Evolutionary conservation across 768 basidiomycete species (phyloP).

Genomic region (Phlebiopsis flavidoalba): DNA sequence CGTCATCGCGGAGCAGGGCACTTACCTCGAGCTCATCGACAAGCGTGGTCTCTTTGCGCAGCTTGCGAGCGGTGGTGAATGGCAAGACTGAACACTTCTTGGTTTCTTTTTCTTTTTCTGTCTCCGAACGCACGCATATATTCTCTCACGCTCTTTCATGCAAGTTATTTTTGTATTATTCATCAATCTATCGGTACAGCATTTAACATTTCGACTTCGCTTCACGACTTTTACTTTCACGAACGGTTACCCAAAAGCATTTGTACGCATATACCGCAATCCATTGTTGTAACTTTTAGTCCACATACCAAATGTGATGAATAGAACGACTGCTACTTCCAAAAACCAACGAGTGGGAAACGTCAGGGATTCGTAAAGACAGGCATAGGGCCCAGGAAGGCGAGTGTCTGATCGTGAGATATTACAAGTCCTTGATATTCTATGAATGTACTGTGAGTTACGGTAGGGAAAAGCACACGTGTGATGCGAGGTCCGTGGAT

Average conservation of each 20-base stretch:
- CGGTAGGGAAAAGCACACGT: conserved; percentile 10
- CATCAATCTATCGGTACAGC: not conserved
- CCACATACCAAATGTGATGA: conserved; percentile 1
- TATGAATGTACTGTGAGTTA: conserved; percentile 7
- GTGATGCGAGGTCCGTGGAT: conserved; percentile 8
- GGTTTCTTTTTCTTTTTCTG: not conserved
- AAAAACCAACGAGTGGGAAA: not conserved
- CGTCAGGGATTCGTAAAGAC: not conserved
- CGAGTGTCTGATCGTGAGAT: not conserved
- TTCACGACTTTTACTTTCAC: not conserved
- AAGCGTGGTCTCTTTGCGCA: conserved; percentile 68
- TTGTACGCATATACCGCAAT: not conserved
- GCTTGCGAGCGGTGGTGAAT: conserved; percentile 77
- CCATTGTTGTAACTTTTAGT: not conserved
- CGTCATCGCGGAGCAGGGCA: conserved; percentile 69
- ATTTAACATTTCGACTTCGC: not conserved
- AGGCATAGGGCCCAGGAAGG: not conserved
- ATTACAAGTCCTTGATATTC: conserved; percentile 12
- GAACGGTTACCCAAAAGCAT: not conserved
- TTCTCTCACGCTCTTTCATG: not conserved
- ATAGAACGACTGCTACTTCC: not conserved
- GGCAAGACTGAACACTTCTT: conserved; percentile 27
- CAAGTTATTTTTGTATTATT: conserved; percentile 5
- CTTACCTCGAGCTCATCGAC: conserved; percentile 65
- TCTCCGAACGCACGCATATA: not conserved